A percentile compares a stretch with the other conserved stretches of the same genome.
Evolutionary conservation across 495 filamentous ascomycete genomes (phyloP).

Genomic region (Apodospora peruviana): DNA sequence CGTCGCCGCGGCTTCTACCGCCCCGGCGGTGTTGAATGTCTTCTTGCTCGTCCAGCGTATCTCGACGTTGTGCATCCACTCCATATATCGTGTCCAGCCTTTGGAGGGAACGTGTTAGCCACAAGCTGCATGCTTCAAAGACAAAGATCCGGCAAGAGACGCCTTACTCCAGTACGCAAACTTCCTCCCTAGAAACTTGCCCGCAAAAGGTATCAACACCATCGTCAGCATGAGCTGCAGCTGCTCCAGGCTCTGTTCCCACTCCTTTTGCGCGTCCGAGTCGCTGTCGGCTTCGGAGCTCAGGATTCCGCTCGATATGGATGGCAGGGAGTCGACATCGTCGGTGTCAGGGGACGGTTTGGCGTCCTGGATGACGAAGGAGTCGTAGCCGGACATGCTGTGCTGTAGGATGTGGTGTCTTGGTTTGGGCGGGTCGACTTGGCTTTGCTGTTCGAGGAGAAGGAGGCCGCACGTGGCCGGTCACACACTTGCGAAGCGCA

Average conservation of each 20-base stretch:
- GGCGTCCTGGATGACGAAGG: constrained; percentile 38
- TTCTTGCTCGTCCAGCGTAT: constrained; percentile 45
- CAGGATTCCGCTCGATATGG: constrained; percentile 58
- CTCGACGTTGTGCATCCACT: constrained; percentile 52
- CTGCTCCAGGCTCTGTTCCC: constrained; percentile 89
- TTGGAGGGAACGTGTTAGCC: constrained; percentile 10
- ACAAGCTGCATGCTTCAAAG: too few relatives aligned
- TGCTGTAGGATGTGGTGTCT: neutral
- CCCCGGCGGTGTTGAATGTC: constrained; percentile 62
- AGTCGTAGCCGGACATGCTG: constrained; percentile 31
- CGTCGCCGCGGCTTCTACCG: constrained; percentile 62
- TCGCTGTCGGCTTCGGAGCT: constrained; percentile 51
- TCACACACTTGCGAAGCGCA: neutral
- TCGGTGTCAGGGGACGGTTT: constrained; percentile 47
- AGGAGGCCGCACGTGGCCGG: constrained; percentile 4
- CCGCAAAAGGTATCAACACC: constrained; percentile 86
- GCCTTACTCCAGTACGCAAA: constrained; percentile 93
- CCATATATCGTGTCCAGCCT: constrained; percentile 56
- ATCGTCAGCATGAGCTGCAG: constrained; percentile 86
- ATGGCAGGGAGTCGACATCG: constrained; percentile 75
- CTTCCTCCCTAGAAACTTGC: constrained; percentile 87
- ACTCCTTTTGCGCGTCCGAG: constrained; percentile 86
- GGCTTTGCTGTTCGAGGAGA: neutral
- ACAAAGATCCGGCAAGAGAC: too few relatives aligned
- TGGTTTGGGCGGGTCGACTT: neutral